Conservation (phyloP, 108 stramenopile species). For the Fistulifera pelliculosa region DNA sequence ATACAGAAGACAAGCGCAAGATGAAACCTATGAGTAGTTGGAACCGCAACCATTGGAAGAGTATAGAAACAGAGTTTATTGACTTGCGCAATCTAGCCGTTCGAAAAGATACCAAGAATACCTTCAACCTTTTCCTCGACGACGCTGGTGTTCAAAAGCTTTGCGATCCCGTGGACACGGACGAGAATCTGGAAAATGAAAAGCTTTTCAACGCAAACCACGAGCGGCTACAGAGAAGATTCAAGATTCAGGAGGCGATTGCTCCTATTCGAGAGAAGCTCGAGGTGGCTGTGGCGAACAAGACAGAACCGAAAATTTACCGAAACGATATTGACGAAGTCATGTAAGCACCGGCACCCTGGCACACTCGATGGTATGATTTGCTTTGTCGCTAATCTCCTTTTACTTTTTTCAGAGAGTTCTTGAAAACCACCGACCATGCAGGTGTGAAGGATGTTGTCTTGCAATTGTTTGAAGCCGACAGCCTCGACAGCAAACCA, state of each 20-base stretch:
- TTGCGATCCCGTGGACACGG: neutral
- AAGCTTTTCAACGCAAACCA: neutral
- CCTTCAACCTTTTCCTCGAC: neutral
- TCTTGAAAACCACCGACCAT: too few relatives aligned
- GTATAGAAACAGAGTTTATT: neutral
- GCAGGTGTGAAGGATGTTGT: too few relatives aligned
- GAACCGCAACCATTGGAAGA: neutral
- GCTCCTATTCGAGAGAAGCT: constrained; percentile 8
- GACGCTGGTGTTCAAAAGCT: neutral
- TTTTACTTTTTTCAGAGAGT: too few relatives aligned
- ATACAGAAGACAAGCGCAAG: neutral
- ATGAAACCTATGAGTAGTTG: neutral
- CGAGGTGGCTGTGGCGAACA: neutral
- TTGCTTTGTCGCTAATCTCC: too few relatives aligned
- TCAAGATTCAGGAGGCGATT: constrained; percentile 9
- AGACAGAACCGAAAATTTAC: neutral
- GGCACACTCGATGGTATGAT: neutral
- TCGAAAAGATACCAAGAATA: constrained; percentile 3
- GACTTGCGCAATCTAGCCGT: neutral
- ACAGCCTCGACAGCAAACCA: too few relatives aligned
- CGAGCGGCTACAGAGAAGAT: neutral
- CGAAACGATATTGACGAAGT: neutral
- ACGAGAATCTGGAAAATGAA: neutral
- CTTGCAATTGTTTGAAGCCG: too few relatives aligned
- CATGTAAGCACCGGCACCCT: constrained; percentile 1